phyloP scores from a whole-genome alignment of 306 rosid genomes.

The Vicia faba region DNA sequence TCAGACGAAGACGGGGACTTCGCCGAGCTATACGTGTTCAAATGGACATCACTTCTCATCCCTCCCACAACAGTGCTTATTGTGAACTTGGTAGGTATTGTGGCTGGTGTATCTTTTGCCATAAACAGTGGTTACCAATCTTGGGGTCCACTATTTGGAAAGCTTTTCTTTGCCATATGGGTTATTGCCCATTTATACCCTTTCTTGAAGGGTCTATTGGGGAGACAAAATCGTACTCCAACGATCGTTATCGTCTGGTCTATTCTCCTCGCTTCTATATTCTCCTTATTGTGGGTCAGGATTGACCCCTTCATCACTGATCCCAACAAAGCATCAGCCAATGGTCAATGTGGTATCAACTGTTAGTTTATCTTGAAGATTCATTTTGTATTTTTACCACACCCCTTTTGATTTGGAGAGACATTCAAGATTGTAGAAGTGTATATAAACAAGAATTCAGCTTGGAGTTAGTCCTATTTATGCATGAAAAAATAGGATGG shows the following conservation, averaged over 20 bases:
- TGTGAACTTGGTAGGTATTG: conserved; percentile 77
- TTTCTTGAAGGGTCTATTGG: conserved; percentile 93
- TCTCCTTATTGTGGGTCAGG: conserved; percentile 92
- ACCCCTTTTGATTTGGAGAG: conserved; percentile 31
- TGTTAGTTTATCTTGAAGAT: conserved; percentile 51
- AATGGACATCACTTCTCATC: conserved; percentile 93
- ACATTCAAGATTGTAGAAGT: conserved; percentile 27
- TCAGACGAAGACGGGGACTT: conserved; percentile 92
- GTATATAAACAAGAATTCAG: conserved; percentile 53
- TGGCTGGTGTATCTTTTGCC: conserved; percentile 91
- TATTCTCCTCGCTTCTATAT: conserved; percentile 84
- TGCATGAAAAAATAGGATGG: conserved; percentile 1
- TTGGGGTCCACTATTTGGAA: conserved; percentile 92
- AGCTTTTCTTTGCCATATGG: conserved; percentile 86
- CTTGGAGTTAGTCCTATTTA: conserved; percentile 32
- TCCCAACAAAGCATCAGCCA: conserved; percentile 48
- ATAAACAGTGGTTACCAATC: conserved; percentile 92
- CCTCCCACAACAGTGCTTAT: conserved; percentile 93
- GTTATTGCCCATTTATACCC: conserved; percentile 94
- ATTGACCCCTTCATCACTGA: conserved; percentile 73
- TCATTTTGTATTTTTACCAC: conserved; percentile 30
- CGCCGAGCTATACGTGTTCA: conserved; percentile 83
- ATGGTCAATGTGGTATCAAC: conserved; percentile 78
- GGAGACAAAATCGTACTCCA: conserved; percentile 86
- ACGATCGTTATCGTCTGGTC: conserved; percentile 94